Conservation (phyloP, 768 basidiomycete species). For the Clitopilus hobsonii region DNA sequence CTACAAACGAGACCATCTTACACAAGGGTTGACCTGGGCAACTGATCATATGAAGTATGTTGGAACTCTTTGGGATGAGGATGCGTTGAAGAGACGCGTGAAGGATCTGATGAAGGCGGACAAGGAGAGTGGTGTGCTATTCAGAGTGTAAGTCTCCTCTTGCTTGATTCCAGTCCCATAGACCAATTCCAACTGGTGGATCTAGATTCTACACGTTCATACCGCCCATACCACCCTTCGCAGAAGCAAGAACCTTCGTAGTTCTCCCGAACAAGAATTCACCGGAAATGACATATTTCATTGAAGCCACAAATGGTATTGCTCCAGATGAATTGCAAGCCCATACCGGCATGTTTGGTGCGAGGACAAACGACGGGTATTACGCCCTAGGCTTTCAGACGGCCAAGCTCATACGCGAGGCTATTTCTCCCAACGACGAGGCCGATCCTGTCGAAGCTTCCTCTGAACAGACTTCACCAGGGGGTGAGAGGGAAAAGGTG, state of each 20-base stretch:
- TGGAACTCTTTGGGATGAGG: slow-evolving; percentile 79
- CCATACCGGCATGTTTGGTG: slow-evolving; percentile 86
- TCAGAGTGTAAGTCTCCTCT: slow-evolving; percentile 56
- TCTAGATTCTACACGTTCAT: slow-evolving; percentile 76
- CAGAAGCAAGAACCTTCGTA: slow-evolving; percentile 67
- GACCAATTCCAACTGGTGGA: no score
- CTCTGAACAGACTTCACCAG: background rate
- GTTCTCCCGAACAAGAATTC: slow-evolving; percentile 60
- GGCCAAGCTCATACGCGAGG: slow-evolving; percentile 57
- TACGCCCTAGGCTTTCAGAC: slow-evolving; percentile 76
- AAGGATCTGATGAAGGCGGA: slow-evolving; percentile 59
- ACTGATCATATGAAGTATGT: slow-evolving; percentile 90
- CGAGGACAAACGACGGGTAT: slow-evolving; percentile 82
- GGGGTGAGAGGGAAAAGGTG: background rate
- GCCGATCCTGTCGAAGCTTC: slow-evolving; percentile 17
- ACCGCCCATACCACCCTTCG: slow-evolving; percentile 60
- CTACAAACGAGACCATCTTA: slow-evolving; percentile 73
- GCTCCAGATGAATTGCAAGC: slow-evolving; percentile 78
- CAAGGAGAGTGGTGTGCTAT: slow-evolving; percentile 57
- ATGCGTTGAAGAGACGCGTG: slow-evolving; percentile 54
- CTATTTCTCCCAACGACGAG: no score
- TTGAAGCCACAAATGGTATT: slow-evolving; percentile 59
- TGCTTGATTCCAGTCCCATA: no score
- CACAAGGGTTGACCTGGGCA: slow-evolving; percentile 66
- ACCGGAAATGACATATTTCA: slow-evolving; percentile 48